A percentile compares a stretch with the other conserved stretches of the same genome.
Evolutionary conservation across 352 stramenopile genomes (phyloP).

Genomic region (Globisporangium irregulare): DNA sequence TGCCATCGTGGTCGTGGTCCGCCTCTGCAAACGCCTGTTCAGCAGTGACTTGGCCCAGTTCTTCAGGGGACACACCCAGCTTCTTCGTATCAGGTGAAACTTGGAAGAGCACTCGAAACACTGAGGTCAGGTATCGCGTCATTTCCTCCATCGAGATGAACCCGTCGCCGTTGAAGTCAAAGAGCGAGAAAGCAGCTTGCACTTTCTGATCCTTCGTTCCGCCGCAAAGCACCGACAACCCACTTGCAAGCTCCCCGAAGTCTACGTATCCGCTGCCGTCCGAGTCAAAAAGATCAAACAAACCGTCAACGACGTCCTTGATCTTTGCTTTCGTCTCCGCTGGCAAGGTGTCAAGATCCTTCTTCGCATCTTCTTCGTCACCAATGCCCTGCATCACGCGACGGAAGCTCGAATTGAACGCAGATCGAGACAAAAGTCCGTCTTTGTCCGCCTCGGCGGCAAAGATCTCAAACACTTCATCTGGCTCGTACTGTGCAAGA

Average conservation of each 20-base stretch:
- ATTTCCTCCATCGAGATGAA: constrained; percentile 88
- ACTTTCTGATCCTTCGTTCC: constrained; percentile 88
- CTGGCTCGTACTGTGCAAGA: constrained; percentile 66
- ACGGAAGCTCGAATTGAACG: constrained; percentile 78
- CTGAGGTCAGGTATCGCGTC: constrained; percentile 83
- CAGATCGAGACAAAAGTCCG: constrained; percentile 61
- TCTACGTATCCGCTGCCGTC: constrained; percentile 74
- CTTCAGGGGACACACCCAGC: constrained; percentile 62
- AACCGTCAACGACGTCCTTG: constrained; percentile 50
- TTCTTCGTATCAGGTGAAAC: constrained; percentile 63
- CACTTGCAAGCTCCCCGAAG: constrained; percentile 81
- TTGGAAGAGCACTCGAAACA: constrained; percentile 86
- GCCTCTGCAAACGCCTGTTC: constrained; percentile 75
- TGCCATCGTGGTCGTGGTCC: constrained; percentile 67
- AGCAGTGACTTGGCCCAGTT: constrained; percentile 76
- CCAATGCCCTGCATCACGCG: constrained; percentile 47
- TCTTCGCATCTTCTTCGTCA: constrained; percentile 11
- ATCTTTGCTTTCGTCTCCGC: constrained; percentile 43
- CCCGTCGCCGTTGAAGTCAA: constrained; percentile 88
- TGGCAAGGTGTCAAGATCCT: constrained; percentile 13
- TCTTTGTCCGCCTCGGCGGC: constrained; percentile 70
- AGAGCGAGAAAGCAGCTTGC: constrained; percentile 78
- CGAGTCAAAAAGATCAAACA: constrained; percentile 83
- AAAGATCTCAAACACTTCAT: constrained; percentile 89
- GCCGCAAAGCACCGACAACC: constrained; percentile 77